Percentiles rank a stretch among this genome's conserved stretches.
Conservation (phyloP, 2,329 filamentous ascomycete species). For the Colletotrichum siamense region DNA sequence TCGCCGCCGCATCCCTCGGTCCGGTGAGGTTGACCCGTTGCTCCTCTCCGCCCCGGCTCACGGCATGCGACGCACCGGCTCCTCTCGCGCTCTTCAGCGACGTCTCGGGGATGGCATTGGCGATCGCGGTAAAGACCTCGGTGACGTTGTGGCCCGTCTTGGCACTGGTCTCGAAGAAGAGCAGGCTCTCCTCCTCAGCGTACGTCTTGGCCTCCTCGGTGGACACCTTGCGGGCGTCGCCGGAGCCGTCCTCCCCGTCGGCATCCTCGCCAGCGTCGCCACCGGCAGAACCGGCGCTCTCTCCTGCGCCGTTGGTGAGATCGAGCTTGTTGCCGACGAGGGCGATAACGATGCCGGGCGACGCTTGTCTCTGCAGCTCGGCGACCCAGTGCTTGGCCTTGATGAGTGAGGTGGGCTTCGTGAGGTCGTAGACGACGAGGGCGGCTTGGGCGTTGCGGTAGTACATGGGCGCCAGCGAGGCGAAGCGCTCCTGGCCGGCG, state of each 20-base stretch:
- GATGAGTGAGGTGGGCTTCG: slow-evolving; percentile 91
- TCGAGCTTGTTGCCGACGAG: slow-evolving; percentile 97
- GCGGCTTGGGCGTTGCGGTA: slow-evolving; percentile 98
- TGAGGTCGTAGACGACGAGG: slow-evolving; percentile 97
- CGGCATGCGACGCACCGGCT: slow-evolving; percentile 63
- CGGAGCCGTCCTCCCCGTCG: slow-evolving; percentile 62
- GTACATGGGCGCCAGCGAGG: slow-evolving; percentile 97
- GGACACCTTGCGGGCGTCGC: slow-evolving; percentile 84
- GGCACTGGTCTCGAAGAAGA: slow-evolving; percentile 98
- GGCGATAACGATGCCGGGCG: slow-evolving; percentile 94
- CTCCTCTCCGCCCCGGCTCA: slow-evolving; percentile 64
- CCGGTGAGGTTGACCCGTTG: slow-evolving; percentile 84
- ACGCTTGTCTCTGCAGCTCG: slow-evolving; percentile 94
- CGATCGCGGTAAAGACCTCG: slow-evolving; percentile 97
- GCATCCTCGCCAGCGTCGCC: slow-evolving; percentile 47
- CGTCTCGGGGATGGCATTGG: slow-evolving; percentile 96
- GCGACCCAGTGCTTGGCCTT: slow-evolving; percentile 99
- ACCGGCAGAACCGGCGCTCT: slow-evolving; percentile 51
- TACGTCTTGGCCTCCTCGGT: slow-evolving; percentile 93
- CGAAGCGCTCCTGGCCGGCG: slow-evolving; percentile 96
- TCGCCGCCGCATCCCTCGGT: slow-evolving; percentile 74
- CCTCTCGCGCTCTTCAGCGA: slow-evolving; percentile 89
- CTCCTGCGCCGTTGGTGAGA: slow-evolving; percentile 71
- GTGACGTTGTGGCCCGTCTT: slow-evolving; percentile 95
- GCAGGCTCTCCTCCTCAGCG: slow-evolving; percentile 89